Percentiles rank a stretch among this genome's conserved stretches.
Conservation (phyloP, 2,329 filamentous ascomycete species). For the Botrytis cinerea region DNA sequence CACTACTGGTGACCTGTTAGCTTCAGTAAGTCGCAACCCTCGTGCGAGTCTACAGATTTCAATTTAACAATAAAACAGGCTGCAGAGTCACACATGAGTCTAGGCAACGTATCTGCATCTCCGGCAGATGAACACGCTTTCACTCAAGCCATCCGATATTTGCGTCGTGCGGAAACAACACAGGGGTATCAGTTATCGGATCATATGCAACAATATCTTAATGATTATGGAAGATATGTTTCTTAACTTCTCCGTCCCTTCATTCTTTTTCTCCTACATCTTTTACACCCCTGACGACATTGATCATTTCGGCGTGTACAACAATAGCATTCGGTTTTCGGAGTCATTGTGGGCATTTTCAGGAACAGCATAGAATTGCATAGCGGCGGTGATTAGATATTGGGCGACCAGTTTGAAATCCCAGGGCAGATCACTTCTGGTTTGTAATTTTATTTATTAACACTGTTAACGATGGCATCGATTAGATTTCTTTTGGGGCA, state of each 20-base stretch:
- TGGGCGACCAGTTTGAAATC: neutral
- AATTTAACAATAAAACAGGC: conserved; percentile 42
- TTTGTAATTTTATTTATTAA: neutral
- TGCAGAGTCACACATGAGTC: conserved; percentile 54
- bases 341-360: neutral
- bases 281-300: neutral
- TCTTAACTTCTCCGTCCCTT: conserved; percentile 24
- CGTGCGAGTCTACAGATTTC: no score
- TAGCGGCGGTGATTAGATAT: neutral
- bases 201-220: conserved; percentile 52
- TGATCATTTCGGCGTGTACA: conserved; percentile 12
- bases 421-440: neutral
- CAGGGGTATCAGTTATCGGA: conserved; percentile 47
- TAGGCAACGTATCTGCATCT: conserved; percentile 52
- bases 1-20: conserved; percentile 48
- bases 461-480: neutral
- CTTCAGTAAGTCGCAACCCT: conserved; percentile 43
- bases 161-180: conserved; percentile 47
- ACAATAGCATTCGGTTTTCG: neutral
- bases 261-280: neutral
- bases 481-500: neutral
- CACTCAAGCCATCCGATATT: conserved; percentile 48
- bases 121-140: conserved; percentile 49
- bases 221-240: conserved; percentile 47
- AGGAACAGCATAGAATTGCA: neutral